These are phyloP conservation scores for Calocybe cyanea DNA, from an alignment of 768 basidiomycete species.

Conservation along the genomic window DNA sequence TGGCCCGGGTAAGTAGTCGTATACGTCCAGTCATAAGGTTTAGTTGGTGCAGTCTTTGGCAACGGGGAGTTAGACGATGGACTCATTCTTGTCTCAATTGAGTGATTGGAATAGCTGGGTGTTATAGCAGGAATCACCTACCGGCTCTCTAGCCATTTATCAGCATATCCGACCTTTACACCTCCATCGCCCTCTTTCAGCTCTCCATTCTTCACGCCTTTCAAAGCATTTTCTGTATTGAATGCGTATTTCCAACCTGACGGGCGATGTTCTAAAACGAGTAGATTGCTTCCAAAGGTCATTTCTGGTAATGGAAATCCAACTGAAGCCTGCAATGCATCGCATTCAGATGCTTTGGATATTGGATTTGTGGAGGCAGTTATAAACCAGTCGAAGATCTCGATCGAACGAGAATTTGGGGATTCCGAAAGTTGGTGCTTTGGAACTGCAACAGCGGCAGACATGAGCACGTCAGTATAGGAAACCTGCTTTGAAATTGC, in stretches of 20 bases:
- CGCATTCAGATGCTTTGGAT: conserved; percentile 72
- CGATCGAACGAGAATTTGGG: conserved; percentile 65
- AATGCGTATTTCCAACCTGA: conserved; percentile 68
- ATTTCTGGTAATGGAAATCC: conserved; percentile 92
- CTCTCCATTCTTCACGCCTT: conserved; percentile 70
- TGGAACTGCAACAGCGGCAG: conserved; percentile 46
- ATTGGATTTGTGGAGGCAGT: conserved; percentile 73
- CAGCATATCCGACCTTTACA: conserved; percentile 92
- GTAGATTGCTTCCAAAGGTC: conserved; percentile 86
- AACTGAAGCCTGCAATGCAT: conserved; percentile 58
- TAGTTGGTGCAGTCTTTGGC: conserved; percentile 70
- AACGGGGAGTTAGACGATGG: conserved; percentile 61
- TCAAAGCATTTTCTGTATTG: conserved; percentile 63
- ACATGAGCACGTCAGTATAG: conserved; percentile 29
- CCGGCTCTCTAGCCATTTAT: conserved; percentile 91
- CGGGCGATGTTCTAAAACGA: conserved; percentile 62
- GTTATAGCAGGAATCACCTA: conserved; percentile 26
- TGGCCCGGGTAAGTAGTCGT: conserved; percentile 85
- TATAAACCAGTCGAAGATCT: conserved; percentile 65
- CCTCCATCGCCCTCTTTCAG: conserved; percentile 81
- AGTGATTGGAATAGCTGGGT: too few relatives aligned
- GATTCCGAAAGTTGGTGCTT: conserved; percentile 65
- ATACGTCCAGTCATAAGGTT: conserved; percentile 98
- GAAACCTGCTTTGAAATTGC: background rate
- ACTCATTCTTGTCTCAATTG: conserved; percentile 47